phyloP scores from a whole-genome alignment of 371 early-diverging fungal species.

The Mortierella sp. region DNA sequence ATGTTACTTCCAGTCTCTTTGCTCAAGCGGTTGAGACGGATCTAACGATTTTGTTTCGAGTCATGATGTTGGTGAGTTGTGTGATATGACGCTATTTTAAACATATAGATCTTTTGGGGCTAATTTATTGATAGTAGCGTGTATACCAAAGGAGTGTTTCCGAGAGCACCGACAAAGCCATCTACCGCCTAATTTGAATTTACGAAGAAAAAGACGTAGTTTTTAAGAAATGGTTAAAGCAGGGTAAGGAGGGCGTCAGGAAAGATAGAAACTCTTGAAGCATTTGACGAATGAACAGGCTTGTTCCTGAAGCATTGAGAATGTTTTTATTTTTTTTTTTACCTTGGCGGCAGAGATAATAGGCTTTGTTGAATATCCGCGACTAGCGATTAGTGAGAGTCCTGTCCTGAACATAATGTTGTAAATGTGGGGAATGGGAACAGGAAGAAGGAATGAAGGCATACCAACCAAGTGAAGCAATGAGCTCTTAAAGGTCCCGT shows the following conservation, averaged over 20 bases:
- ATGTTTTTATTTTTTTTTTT: background rate
- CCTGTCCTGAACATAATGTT: constrained; percentile 39
- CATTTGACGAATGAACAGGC: background rate
- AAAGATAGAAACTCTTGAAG: too few relatives aligned
- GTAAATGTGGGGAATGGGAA: background rate
- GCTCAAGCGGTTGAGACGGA: constrained; percentile 80
- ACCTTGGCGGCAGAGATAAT: constrained; percentile 54
- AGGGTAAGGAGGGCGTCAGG: background rate
- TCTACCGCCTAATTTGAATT: constrained; percentile 58
- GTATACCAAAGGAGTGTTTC: constrained; percentile 93
- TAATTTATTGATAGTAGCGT: too few relatives aligned
- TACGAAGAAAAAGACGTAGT: background rate
- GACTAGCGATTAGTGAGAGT: constrained; percentile 54
- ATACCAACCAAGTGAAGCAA: too few relatives aligned
- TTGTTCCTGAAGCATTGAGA: background rate
- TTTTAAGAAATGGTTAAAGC: background rate
- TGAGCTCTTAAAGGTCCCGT: too few relatives aligned
- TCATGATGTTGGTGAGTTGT: too few relatives aligned
- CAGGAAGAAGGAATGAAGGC: background rate
- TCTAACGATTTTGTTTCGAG: too few relatives aligned
- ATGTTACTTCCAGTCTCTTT: constrained; percentile 90
- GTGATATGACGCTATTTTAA: constrained; percentile 5
- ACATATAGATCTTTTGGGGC: too few relatives aligned
- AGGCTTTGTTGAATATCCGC: constrained; percentile 60
- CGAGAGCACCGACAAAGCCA: constrained; percentile 92